Conservation (phyloP, 2,329 filamentous ascomycete species). For the Pseudopithomyces maydicus region DNA sequence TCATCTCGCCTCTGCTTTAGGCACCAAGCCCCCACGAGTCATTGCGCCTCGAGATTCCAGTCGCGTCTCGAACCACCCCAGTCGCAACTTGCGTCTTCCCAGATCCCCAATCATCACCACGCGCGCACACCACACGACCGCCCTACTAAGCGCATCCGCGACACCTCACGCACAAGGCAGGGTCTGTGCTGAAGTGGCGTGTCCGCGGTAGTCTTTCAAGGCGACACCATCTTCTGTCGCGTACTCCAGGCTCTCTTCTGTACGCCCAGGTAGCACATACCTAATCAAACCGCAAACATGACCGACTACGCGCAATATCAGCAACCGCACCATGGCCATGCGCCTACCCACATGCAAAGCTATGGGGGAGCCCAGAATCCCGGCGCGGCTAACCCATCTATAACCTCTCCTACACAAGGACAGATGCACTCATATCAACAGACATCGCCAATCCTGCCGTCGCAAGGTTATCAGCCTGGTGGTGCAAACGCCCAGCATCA, state of each 20-base stretch:
- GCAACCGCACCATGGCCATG: conserved; percentile 52
- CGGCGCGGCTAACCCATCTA: conserved; percentile 50
- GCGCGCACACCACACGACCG: conserved; percentile 18
- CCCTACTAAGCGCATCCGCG: conserved; percentile 19
- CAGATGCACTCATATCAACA: conserved; percentile 61
- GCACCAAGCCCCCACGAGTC: conserved; percentile 39
- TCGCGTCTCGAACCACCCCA: conserved; percentile 25
- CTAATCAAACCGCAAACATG: conserved; percentile 31
- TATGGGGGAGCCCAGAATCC: conserved; percentile 45
- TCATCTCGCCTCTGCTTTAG: conserved; percentile 39
- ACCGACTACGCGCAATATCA: conserved; percentile 58
- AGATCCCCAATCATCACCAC: conserved; percentile 33
- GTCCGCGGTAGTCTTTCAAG: conserved; percentile 37
- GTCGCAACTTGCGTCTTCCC: conserved; percentile 23
- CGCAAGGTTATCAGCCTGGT: conserved; percentile 70
- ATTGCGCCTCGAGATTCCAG: conserved; percentile 24
- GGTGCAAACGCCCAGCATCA: conserved; percentile 65
- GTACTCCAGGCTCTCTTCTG: conserved; percentile 27
- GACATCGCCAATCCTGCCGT: conserved; percentile 79
- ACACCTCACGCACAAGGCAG: conserved; percentile 20
- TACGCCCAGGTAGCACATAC: conserved; percentile 28
- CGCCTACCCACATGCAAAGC: conserved; percentile 47
- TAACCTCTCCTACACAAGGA: conserved; percentile 73
- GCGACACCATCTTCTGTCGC: conserved; percentile 31
- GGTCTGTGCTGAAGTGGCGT: conserved; percentile 40